These are phyloP conservation scores for Penicillium polonicum DNA, from an alignment of 2,329 filamentous ascomycete species.

Conservation along the genomic window DNA sequence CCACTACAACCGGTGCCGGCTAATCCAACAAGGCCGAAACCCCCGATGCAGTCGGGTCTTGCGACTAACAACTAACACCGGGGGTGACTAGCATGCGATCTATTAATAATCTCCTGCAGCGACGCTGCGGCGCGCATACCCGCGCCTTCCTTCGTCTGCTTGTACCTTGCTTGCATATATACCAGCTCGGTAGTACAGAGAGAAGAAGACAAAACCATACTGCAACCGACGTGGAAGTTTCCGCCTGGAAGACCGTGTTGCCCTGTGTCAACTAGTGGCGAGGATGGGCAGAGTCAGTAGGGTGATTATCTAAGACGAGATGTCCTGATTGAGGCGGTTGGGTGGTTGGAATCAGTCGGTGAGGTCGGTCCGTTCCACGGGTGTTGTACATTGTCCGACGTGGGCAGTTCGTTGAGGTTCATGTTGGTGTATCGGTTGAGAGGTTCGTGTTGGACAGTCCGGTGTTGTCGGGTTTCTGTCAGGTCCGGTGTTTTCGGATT, in stretches of 20 bases:
- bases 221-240: neutral
- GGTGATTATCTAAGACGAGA: too few relatives aligned
- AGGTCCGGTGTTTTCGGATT: slow-evolving; percentile 15
- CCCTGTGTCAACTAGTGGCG: neutral
- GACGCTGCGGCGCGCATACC: neutral
- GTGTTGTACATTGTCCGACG: neutral
- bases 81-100: neutral
- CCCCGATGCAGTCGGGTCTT: neutral
- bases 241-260: neutral
- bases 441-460: slow-evolving; percentile 44
- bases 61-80: neutral
- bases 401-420: slow-evolving; percentile 36
- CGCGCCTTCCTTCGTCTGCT: neutral
- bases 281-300: neutral
- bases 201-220: neutral
- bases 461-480: slow-evolving; percentile 39
- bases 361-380: neutral
- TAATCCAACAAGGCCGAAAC: neutral
- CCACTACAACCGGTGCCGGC: neutral
- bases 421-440: slow-evolving; percentile 22
- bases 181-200: too few relatives aligned
- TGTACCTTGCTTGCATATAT: neutral
- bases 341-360: neutral
- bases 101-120: neutral
- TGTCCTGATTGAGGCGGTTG: neutral